Conservation (phyloP, 805 yeast genomes). For the Schizosaccharomyces lindneri region DNA sequence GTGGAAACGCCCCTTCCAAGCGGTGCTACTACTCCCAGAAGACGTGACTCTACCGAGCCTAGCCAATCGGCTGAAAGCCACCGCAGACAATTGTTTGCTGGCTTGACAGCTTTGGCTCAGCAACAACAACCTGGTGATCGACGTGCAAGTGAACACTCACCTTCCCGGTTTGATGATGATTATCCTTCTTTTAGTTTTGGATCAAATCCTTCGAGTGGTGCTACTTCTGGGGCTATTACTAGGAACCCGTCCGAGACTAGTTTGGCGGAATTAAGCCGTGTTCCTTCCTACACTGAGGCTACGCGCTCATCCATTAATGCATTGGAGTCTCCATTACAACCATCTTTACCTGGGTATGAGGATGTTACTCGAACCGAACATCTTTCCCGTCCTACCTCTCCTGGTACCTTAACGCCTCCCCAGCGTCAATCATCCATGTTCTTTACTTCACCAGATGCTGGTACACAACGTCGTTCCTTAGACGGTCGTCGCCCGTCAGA, state of each 20-base stretch:
- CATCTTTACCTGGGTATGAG: conserved; percentile 1
- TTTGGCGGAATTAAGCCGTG: conserved; percentile 1
- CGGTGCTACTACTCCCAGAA: conserved; percentile 18
- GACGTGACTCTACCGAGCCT: conserved; percentile 14
- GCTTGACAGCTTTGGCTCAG: conserved; percentile 16
- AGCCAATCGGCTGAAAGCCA: conserved; percentile 11
- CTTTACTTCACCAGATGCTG: neutral
- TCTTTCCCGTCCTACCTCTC: neutral
- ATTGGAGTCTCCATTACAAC: neutral
- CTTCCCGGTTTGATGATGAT: neutral
- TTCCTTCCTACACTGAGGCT: conserved; percentile 1
- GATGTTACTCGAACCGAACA: neutral
- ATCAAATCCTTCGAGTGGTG: neutral
- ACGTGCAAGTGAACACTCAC: neutral
- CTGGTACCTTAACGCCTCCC: neutral
- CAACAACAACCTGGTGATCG: conserved; percentile 10
- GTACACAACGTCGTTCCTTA: neutral
- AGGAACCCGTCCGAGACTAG: neutral
- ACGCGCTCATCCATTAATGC: neutral
- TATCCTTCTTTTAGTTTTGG: neutral
- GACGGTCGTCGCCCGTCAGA: neutral
- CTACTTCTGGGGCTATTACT: neutral
- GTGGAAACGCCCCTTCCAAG: conserved; percentile 17
- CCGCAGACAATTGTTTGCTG: conserved; percentile 17
- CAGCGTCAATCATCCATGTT: neutral